Base-by-base conservation (phyloP, 139 green algal species). In the Marvania coccoides region DNA sequence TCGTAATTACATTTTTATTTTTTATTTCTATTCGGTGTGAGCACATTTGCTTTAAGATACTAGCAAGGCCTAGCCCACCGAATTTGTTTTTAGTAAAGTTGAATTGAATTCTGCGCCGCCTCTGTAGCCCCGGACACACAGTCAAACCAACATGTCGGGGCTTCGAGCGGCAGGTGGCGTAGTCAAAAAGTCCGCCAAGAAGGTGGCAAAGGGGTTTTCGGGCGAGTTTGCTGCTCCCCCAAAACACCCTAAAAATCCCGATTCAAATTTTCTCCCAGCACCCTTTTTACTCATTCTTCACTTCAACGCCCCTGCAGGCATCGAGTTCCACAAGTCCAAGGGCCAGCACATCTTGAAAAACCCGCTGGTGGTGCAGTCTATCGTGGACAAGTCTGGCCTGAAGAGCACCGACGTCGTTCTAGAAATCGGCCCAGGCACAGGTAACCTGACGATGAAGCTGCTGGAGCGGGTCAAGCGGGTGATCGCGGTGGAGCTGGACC, bases 261-360 rank as follows among this genome's bases (percentile, higher is more conserved):
- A n/a, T n/a, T 59, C 48, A 59, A 23, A 12, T 9, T 23, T 59
- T 12, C 9, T 59, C 48, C 19, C 48, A 9, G 9, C 48, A 59
- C 37, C 48, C 37, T 23, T 23, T 59, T 9, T 12, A 12, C n/a
- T n/a, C n/a, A n/a, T n/a, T n/a, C n/a, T n/a, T n/a, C n/a, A n/a
- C n/a, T n/a, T n/a, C n/a, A n/a, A n/a, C n/a, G n/a, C n/a, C n/a
- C n/a, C n/a, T 59, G 38, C 82, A 92, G 93, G 91, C 46, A 88
- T 99, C 19, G 90, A 98, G 77, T 99, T 99, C 53, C 86, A 96
- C 54, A 99, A 99, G 73, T 90, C 76, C 73, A 96, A 95, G 56
- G 95, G 95, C 8, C 95, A 99, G 90, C 95, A 99, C 59, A 99
- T 99, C 53, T 70, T 99, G 7, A 96, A 96, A 64, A 99, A 98